Evolutionary conservation across 306 rosid species (phyloP), one percentile per base, ranked within the genome.

Genomic region (Hippophae rhamnoides): DNA sequence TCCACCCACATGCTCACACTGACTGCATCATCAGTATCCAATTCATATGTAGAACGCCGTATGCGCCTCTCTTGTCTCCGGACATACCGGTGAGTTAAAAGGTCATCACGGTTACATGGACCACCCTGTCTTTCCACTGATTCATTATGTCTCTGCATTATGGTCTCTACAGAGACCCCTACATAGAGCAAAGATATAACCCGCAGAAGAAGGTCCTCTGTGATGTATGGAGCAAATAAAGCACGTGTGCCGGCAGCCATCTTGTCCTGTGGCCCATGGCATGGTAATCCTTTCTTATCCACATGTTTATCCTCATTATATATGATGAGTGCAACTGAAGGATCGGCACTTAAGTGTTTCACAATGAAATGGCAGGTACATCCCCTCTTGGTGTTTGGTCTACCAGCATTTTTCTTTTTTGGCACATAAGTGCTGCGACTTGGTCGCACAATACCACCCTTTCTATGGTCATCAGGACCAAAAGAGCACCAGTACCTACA

Each of bases 401-500:
- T 68, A 43, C 98, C 95, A 23, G 85, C 90, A 72, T 77, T 90
- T 73, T 87, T 90, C 76, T 82, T 90, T 85, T 84, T 90, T 10
- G 95, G 87, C 44, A 78, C 82, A 72, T 78, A 85, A 1, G 85
- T 76, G 76, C 56, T 78, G 56, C 95, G 76, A 71, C 98, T 92
- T 14, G 99, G 96, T 42, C 96, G 69, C 49, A 80, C 82, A 58
- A 82, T 38, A 49, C 95, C 99, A 43, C 95, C 96, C 62, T 71
- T 80, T 67, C 95, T 76, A 50, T 82, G 90, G 76, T 92, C 99
- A 70, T 92, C 99, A 44, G 95, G 96, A 54, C 99, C 99, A 82
- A 87, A 88, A 45, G 98, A 92, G 73, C 98, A 92, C 98, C 98
- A 88, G 73, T 87, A 92, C 70, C 98, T 92, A 55, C 74, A 71